Conservation (phyloP, 148 eudicot species). For the Simmondsia chinensis region DNA sequence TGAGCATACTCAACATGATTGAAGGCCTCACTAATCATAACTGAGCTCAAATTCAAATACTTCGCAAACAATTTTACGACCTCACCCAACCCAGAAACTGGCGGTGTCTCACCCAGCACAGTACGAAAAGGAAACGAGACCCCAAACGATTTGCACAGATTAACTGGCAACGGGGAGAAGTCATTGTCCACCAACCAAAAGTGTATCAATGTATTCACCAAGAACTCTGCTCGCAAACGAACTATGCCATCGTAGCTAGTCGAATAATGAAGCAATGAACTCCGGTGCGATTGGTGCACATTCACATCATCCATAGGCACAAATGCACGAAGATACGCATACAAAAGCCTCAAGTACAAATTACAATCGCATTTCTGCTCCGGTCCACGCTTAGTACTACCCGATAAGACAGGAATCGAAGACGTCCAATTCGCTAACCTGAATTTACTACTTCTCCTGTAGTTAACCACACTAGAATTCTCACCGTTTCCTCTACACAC, state of each 20-base stretch:
- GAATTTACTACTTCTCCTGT: conserved; percentile 34
- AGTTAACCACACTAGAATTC: conserved; percentile 20
- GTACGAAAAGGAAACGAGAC: conserved; percentile 48
- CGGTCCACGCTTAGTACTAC: conserved; percentile 27
- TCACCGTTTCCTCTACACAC: conserved; percentile 66
- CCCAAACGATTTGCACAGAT: conserved; percentile 56
- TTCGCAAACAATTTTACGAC: conserved; percentile 64
- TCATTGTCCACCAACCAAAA: conserved; percentile 91
- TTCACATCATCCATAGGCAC: conserved; percentile 56
- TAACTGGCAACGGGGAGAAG: conserved; percentile 70
- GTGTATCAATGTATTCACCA: conserved; percentile 50
- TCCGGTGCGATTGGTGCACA: conserved; percentile 53
- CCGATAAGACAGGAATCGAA: conserved; percentile 57
- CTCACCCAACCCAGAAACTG: conserved; percentile 75
- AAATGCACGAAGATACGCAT: conserved; percentile 52
- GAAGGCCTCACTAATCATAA: conserved; percentile 15
- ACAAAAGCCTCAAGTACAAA: conserved; percentile 54
- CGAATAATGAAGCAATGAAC: conserved; percentile 71
- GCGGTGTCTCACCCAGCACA: conserved; percentile 67
- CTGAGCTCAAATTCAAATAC: conserved; percentile 58
- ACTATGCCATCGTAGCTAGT: conserved; percentile 35
- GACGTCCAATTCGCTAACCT: conserved; percentile 82
- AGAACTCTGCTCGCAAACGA: conserved; percentile 51
- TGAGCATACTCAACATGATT: conserved; percentile 33
- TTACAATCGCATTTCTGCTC: conserved; percentile 47